A percentile compares a stretch with the other conserved stretches of the same genome.
These are phyloP conservation scores for Candida xiaguanensis DNA, from an alignment of 805 yeast species.

Conservation along the genomic window DNA sequence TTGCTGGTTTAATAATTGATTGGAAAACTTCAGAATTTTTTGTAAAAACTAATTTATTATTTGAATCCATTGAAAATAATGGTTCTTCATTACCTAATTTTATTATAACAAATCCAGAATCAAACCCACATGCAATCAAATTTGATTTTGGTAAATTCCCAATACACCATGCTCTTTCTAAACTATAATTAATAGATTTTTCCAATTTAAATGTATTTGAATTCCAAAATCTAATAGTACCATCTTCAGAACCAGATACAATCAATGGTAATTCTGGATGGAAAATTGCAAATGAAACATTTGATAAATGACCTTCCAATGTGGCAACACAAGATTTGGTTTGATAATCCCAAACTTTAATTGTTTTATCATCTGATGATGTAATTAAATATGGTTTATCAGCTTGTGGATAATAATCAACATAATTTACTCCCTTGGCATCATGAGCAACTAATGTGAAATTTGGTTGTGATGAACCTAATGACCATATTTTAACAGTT, in stretches of 20 bases:
- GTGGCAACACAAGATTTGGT: conserved; percentile 94
- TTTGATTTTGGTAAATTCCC: conserved; percentile 68
- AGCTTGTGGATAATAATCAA: conserved; percentile 94
- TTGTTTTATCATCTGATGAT: conserved; percentile 84
- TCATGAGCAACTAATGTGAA: conserved; percentile 90
- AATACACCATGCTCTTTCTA: conserved; percentile 97
- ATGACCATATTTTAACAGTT: conserved; percentile 94
- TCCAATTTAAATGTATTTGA: conserved; percentile 90
- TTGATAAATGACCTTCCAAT: conserved; percentile 87
- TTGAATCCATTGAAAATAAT: conserved; percentile 84
- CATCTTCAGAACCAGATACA: conserved; percentile 95
- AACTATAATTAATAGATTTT: conserved; percentile 82
- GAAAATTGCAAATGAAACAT: conserved; percentile 95
- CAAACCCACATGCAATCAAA: conserved; percentile 88
- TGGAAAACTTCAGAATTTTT: conserved; percentile 87
- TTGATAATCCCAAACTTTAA: conserved; percentile 95
- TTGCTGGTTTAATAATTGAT: conserved; percentile 66
- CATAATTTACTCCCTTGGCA: conserved; percentile 90
- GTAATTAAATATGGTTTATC: conserved; percentile 96
- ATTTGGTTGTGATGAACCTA: conserved; percentile 84
- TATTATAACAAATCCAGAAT: conserved; percentile 86
- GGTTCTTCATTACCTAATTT: conserved; percentile 95
- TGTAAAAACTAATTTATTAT: conserved; percentile 88
- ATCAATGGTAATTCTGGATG: conserved; percentile 97
- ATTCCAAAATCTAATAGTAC: conserved; percentile 92